Percentiles rank a stretch among this genome's conserved stretches.
phyloP scores from a whole-genome alignment of 225 moss, liverwort and hornwort genomes.

The Polytrichum commune region DNA sequence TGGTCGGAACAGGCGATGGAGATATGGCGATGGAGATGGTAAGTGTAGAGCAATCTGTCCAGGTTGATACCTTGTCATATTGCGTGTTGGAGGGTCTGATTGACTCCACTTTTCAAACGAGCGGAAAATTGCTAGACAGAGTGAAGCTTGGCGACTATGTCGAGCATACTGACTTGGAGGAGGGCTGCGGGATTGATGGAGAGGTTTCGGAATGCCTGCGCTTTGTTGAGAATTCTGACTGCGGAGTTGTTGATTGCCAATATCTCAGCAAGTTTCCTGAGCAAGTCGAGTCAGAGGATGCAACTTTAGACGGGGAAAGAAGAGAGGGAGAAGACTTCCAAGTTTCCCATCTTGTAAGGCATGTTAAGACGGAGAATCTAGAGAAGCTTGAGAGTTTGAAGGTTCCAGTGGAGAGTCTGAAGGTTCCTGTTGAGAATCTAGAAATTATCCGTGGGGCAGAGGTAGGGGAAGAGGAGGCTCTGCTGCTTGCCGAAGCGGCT shows the following conservation, averaged over 20 bases:
- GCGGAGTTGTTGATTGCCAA: constrained; percentile 24
- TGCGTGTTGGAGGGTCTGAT: constrained; percentile 18
- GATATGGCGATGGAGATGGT: constrained; percentile 66
- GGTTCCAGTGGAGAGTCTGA: neutral
- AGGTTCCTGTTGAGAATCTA: neutral
- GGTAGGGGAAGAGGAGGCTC: constrained; percentile 89
- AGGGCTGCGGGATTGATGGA: neutral
- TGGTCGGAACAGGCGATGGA: constrained; percentile 52
- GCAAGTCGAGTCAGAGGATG: constrained; percentile 7
- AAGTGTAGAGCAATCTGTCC: constrained; percentile 19
- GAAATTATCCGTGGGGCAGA: constrained; percentile 54
- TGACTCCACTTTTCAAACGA: constrained; percentile 9
- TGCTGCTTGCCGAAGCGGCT: constrained; percentile 77
- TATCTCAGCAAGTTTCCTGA: no score
- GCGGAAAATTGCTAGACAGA: constrained; percentile 5
- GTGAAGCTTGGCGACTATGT: constrained; percentile 12
- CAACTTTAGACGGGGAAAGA: constrained; percentile 15
- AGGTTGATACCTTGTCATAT: constrained; percentile 17
- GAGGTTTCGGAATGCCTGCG: constrained; percentile 34
- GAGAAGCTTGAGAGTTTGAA: constrained; percentile 9
- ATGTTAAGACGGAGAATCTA: constrained; percentile 6
- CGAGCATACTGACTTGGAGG: neutral
- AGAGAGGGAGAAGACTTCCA: neutral
- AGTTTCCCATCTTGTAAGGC: no score
- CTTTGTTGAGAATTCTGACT: constrained; percentile 34